phyloP scores from a whole-genome alignment of 75 land plant genomes.

The Cupressus sempervirens region DNA sequence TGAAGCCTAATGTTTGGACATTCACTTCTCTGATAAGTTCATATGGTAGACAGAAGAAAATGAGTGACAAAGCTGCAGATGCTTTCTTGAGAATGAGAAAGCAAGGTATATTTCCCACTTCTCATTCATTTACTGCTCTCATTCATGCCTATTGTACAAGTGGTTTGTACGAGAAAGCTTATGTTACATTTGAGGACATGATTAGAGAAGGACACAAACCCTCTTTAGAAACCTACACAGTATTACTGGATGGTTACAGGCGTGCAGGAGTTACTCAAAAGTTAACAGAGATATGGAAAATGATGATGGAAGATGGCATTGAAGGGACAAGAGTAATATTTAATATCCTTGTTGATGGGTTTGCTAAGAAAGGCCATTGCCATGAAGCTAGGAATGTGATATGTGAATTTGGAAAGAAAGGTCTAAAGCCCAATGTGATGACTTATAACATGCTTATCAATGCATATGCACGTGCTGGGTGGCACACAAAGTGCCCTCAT shows the following conservation, averaged over 20 bases:
- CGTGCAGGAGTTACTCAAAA: slow-evolving; percentile 59
- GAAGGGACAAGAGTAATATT: slow-evolving; percentile 69
- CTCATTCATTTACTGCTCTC: slow-evolving; percentile 78
- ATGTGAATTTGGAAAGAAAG: slow-evolving; percentile 61
- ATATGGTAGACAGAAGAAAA: slow-evolving; percentile 57
- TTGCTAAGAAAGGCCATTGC: slow-evolving; percentile 74
- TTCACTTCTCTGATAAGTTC: slow-evolving; percentile 72
- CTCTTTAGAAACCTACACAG: slow-evolving; percentile 77
- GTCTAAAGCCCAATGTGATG: slow-evolving; percentile 61
- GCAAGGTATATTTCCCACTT: slow-evolving; percentile 57
- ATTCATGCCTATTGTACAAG: slow-evolving; percentile 71
- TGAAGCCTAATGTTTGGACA: slow-evolving; percentile 73
- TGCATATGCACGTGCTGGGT: slow-evolving; percentile 83
- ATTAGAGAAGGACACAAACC: slow-evolving; percentile 55
- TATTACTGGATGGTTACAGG: slow-evolving; percentile 74
- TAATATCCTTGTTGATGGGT: slow-evolving; percentile 78
- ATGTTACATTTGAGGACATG: slow-evolving; percentile 72
- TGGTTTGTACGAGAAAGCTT: slow-evolving; percentile 82
- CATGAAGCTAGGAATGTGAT: slow-evolving; percentile 76
- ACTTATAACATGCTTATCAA: slow-evolving; percentile 86
- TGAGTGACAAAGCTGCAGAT: slow-evolving; percentile 76
- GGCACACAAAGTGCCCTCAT: slow-evolving; percentile 51
- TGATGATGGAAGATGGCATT: slow-evolving; percentile 50
- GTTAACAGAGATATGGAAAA: slow-evolving; percentile 67
- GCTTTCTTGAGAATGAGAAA: slow-evolving; percentile 70